Conservation (phyloP, 345 rosid genomes). For the Psidium friedrichsthalianum region DNA sequence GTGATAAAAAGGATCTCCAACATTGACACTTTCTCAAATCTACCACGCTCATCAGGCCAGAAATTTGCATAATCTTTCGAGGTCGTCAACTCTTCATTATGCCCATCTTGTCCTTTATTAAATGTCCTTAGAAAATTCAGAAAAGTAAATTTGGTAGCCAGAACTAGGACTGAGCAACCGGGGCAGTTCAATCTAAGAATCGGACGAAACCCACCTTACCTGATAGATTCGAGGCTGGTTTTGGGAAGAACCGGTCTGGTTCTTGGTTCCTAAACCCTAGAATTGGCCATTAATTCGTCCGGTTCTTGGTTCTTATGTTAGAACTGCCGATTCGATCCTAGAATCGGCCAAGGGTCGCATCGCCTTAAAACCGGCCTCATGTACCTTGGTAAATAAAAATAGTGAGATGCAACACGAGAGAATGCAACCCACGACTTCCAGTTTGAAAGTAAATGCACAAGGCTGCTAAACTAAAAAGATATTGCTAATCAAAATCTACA, state of each 20-base stretch:
- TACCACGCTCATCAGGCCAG: background rate
- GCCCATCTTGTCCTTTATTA: too few relatives aligned
- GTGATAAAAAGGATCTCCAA: background rate
- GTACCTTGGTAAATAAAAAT: background rate
- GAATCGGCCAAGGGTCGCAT: accelerated
- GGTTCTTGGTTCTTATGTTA: accelerated
- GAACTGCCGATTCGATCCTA: background rate
- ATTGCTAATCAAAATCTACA: background rate
- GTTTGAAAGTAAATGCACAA: background rate
- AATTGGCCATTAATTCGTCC: background rate
- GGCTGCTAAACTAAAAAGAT: background rate
- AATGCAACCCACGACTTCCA: background rate
- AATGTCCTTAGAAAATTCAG: background rate
- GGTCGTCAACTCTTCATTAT: too few relatives aligned
- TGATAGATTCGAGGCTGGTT: background rate
- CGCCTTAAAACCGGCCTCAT: background rate
- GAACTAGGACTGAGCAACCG: background rate
- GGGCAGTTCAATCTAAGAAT: background rate
- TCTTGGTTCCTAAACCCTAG: background rate
- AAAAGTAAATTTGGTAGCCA: background rate
- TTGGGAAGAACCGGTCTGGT: background rate
- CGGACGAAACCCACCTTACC: background rate
- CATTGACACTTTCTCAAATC: background rate
- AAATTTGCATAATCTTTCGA: background rate
- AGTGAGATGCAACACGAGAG: background rate